These are phyloP conservation scores for Pythium graminicola DNA, from an alignment of 352 stramenopile species.

Conservation along the genomic window DNA sequence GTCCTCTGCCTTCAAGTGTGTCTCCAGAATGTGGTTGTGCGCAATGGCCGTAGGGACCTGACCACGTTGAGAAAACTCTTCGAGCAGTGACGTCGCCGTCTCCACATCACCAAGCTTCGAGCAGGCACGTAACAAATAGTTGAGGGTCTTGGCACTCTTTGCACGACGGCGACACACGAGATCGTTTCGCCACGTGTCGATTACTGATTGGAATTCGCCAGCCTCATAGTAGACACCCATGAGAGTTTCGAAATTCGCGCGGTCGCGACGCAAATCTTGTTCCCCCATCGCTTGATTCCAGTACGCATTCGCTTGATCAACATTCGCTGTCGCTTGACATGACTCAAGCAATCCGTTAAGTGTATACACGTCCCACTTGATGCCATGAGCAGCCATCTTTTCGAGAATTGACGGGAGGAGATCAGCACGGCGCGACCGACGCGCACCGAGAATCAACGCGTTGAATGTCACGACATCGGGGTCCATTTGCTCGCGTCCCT, in stretches of 20 bases:
- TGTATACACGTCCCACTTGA: slow-evolving; percentile 70
- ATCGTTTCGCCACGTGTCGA: slow-evolving; percentile 53
- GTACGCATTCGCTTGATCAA: slow-evolving; percentile 43
- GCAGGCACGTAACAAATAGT: slow-evolving; percentile 69
- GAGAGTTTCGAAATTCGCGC: slow-evolving; percentile 66
- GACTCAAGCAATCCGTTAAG: slow-evolving; percentile 70
- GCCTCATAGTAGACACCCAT: slow-evolving; percentile 62
- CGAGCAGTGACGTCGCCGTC: slow-evolving; percentile 39
- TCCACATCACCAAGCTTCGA: slow-evolving; percentile 35
- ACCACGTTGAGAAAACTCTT: slow-evolving; percentile 55
- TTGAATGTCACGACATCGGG: slow-evolving; percentile 71
- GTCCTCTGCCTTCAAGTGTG: slow-evolving; percentile 56
- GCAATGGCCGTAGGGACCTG: slow-evolving; percentile 50
- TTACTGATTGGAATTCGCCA: slow-evolving; percentile 42
- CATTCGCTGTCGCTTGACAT: slow-evolving; percentile 39
- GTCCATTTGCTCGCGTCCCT: slow-evolving; percentile 17
- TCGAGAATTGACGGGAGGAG: slow-evolving; percentile 48
- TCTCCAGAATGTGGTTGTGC: slow-evolving; percentile 71
- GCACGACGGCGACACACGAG: slow-evolving; percentile 51
- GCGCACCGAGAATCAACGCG: slow-evolving; percentile 47
- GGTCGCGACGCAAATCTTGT: slow-evolving; percentile 46
- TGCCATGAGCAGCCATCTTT: slow-evolving; percentile 34
- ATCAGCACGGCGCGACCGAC: slow-evolving; percentile 46
- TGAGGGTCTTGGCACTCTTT: slow-evolving; percentile 74
- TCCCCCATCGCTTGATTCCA: slow-evolving; percentile 41